Conservation (phyloP, 2,329 filamentous ascomycete species). For the Cercospora zeae-maydis region DNA sequence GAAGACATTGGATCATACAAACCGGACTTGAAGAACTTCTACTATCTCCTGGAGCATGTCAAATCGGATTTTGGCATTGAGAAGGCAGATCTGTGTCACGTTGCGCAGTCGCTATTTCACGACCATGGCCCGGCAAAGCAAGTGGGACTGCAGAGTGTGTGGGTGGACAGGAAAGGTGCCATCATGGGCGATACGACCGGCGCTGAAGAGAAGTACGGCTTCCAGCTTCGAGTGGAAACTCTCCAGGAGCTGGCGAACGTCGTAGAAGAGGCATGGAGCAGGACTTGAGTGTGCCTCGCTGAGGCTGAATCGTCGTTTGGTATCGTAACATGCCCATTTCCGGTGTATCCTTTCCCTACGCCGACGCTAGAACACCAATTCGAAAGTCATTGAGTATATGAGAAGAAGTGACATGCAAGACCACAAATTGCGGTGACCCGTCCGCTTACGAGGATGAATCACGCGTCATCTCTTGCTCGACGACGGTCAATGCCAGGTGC, state of each 20-base stretch:
- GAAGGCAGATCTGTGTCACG: slow-evolving; percentile 60
- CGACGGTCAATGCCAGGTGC: slow-evolving; percentile 38
- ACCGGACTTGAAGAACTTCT: slow-evolving; percentile 62
- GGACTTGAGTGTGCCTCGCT: slow-evolving; percentile 1
- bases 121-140: slow-evolving; percentile 65
- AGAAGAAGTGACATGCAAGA: neutral
- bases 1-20: slow-evolving; percentile 71
- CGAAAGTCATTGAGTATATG: neutral
- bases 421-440: neutral
- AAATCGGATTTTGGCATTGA: slow-evolving; percentile 55
- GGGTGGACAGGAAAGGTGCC: slow-evolving; percentile 58
- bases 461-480: slow-evolving; percentile 37
- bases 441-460: slow-evolving; percentile 7
- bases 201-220: slow-evolving; percentile 45
- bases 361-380: slow-evolving; percentile 4
- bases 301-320: neutral
- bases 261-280: slow-evolving; percentile 43
- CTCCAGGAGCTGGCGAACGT: slow-evolving; percentile 60
- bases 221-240: slow-evolving; percentile 59
- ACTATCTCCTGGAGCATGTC: slow-evolving; percentile 58
- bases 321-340: neutral
- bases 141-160: slow-evolving; percentile 59
- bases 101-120: slow-evolving; percentile 63
- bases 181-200: slow-evolving; percentile 47
- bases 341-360: slow-evolving; percentile 14